Conservation (phyloP, 176 grass and related monocot genomes). For the Melocanna baccifera region DNA sequence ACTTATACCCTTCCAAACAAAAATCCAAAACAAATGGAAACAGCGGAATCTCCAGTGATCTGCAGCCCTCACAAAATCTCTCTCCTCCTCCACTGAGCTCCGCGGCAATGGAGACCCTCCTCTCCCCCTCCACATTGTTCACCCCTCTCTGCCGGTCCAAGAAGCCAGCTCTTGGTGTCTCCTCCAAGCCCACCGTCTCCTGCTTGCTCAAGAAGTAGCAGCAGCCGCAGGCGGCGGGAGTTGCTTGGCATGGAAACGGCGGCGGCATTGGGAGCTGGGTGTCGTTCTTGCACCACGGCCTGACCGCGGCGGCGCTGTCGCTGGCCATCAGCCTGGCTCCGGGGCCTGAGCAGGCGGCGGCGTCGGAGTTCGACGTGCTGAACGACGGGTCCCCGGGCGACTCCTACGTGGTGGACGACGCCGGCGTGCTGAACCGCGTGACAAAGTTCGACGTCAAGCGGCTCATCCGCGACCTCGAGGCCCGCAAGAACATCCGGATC, state of each 20-base stretch:
- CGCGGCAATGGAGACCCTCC: conserved; percentile 86
- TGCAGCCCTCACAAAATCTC: conserved; percentile 19
- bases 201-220: conserved; percentile 45
- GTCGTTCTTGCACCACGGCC: conserved; percentile 72
- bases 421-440: conserved; percentile 90
- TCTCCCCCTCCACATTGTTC: conserved; percentile 59
- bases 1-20: conserved; percentile 25
- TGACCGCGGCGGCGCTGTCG: conserved; percentile 67
- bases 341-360: conserved; percentile 41
- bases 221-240: neutral
- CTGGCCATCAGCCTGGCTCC: conserved; percentile 74
- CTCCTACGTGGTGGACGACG: conserved; percentile 85
- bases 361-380: conserved; percentile 94
- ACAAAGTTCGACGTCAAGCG: conserved; percentile 87
- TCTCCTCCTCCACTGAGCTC: neutral
- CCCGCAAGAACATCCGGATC: conserved; percentile 80
- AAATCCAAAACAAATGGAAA: conserved; percentile 32
- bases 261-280: conserved; percentile 44
- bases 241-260: neutral
- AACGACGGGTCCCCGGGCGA: conserved; percentile 70
- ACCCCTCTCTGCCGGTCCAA: conserved; percentile 48
- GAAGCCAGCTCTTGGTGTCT: conserved; percentile 9
- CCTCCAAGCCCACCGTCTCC: conserved; percentile 30
- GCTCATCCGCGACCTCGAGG: conserved; percentile 71
- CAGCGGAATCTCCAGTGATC: conserved; percentile 29